A percentile compares a stretch with the other conserved stretches of the same genome.
Evolutionary conservation across 1,139 yeast genomes (phyloP).

Genomic region (Kurtzmaniella quercitrusa): DNA sequence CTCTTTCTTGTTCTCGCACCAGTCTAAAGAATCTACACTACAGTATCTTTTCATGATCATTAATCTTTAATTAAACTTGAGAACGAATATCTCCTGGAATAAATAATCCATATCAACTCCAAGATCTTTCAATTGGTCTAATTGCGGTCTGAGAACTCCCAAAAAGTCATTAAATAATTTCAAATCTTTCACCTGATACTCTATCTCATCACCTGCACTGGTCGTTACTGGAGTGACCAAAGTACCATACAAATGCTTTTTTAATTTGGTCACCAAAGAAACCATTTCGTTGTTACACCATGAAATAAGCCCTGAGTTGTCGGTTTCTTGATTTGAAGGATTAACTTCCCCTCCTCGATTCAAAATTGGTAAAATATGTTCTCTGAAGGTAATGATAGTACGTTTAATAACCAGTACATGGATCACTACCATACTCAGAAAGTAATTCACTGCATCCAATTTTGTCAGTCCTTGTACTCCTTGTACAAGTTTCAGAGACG

Average conservation of each 20-base stretch:
- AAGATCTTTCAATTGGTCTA: conserved; percentile 54
- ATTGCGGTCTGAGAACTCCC: conserved; percentile 53
- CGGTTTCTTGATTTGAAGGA: conserved; percentile 15
- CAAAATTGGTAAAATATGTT: conserved; percentile 31
- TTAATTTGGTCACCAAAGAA: conserved; percentile 54
- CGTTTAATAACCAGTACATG: conserved; percentile 36
- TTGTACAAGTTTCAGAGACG: conserved; percentile 34
- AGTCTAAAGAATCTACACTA: no score
- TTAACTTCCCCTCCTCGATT: conserved; percentile 22
- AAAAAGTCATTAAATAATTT: conserved; percentile 41
- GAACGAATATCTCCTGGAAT: conserved; percentile 31
- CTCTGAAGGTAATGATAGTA: conserved; percentile 31
- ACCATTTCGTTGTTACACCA: conserved; percentile 75
- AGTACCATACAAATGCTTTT: conserved; percentile 67
- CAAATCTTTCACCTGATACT: conserved; percentile 27
- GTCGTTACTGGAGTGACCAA: conserved; percentile 27
- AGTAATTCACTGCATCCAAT: conserved; percentile 41
- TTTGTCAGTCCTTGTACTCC: conserved; percentile 45
- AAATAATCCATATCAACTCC: conserved; percentile 74
- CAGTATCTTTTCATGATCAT: not conserved
- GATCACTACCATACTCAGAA: conserved; percentile 41
- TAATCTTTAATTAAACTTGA: conserved; percentile 1
- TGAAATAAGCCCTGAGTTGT: conserved; percentile 41
- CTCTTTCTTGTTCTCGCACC: no score
- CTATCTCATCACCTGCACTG: conserved; percentile 14